Evolutionary conservation across 1,284 basidiomycete genomes (phyloP), one percentile per base, ranked within the genome.

Genomic region (Gymnopus androsaceus): DNA sequence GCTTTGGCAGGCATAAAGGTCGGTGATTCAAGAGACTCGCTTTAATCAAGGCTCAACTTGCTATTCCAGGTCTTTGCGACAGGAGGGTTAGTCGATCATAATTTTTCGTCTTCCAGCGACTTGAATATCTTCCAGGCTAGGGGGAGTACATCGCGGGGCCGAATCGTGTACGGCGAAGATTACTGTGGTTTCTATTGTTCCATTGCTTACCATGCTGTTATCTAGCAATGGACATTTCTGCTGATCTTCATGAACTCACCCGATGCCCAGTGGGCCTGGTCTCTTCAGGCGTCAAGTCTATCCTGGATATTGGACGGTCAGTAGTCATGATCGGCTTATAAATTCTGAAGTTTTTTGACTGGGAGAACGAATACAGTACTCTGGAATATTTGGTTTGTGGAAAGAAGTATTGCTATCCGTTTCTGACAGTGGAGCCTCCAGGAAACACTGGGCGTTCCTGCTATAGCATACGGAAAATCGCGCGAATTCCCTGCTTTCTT

Each of bases 401-500:
- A 28, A 31, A 19, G 6, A 9, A 6, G 30, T 28, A 11, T n/a
- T 31, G 3, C 25, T 19, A 17, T 21, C 15, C 27, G 12, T 28
- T 15, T n/a, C 28, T 46, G 44, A 46, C 2, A 25, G 19, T 11
- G 28, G 11, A 17, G 11, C 27, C n/a, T n/a, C 49, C 9, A 95
- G 93, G 97, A 99, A 83, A 98, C 97, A 0, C 84, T 95, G 48
- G 97, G 97, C 5, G 94, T 99, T 4, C 92, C 94, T 19, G 36
- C 98, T 0, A 72, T 95, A 3, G 85, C 93, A 0, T 96, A 92
- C 66, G 85, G 85, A 6, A 70, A 82, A 33, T 84, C 83, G 1
- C 78, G 81, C 19, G 88, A 94, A 61, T 99, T 99, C 65, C 96
- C 97, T 2, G 95, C 95, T 0, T 99, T 99, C 75, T 99, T 96